Base-by-base conservation (phyloP, 495 filamentous ascomycete genomes). In the Filosporella fistucella region DNA sequence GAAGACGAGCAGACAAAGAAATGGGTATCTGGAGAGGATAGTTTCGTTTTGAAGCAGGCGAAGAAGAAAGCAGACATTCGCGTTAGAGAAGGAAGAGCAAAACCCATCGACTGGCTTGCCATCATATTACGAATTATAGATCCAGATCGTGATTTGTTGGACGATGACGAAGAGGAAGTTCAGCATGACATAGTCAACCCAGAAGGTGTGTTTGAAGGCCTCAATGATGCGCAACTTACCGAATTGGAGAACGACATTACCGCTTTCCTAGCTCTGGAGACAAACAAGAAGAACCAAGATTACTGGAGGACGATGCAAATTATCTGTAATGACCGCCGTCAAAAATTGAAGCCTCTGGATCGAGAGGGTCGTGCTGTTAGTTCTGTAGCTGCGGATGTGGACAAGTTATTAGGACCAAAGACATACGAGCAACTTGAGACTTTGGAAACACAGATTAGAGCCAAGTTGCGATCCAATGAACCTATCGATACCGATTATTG, bases 41-140 rank as follows among this genome's bases (percentile, higher is more conserved):
- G 85, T 43, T 99, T 99, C 59, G 93, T 99, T 17, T 71, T 99
- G 53, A 90, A 91, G 63, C 93, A 99, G 63, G 85, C 93, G 21
- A 97, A 96, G 70, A 97, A 94, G 71, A 97, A 96, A 71, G 91
- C 93, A 29, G 88, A 89, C 57, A 95, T 99, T 47, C 83, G 93
- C 5, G 90, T 97, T n/a, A 87, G 90, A 53, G 91, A 94, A 64
- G 86, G 85, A 12, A 81, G 93, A 48, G 91, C 91, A 41, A 90
- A 88, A 63, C 86, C 91, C 11, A 91, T 97, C 63, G 93, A 99
- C 68, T 94, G 89, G 81, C 78, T 99, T 32, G 89, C 94, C 0
- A 91, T 96, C 46, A 95, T 84, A 44, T 66, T 99, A 30, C 82
- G 89, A 39, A 82, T 91, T 37, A 84, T 96, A 42, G 94, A 97